Conservation (phyloP, 768 basidiomycete genomes). For the Russula griseocarnosa region DNA sequence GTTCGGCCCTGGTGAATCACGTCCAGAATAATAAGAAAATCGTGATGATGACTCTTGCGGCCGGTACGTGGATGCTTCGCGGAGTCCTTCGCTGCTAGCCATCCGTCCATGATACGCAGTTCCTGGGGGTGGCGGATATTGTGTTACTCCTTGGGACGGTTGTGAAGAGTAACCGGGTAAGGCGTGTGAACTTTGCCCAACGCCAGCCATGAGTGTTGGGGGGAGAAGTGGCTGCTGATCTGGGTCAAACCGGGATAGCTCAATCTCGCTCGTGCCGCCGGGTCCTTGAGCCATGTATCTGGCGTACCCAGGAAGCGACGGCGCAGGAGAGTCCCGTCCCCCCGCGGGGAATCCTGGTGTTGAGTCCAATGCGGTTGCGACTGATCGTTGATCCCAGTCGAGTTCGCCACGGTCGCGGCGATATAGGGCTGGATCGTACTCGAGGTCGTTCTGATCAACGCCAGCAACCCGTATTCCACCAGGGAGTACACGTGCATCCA, state of each 20-base stretch:
- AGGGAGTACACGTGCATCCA: conserved; percentile 69
- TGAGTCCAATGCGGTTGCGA: conserved; percentile 49
- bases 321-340: conserved; percentile 40
- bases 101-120: conserved; percentile 42
- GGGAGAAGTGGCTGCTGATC: conserved; percentile 62
- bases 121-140: conserved; percentile 42
- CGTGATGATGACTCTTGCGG: conserved; percentile 36
- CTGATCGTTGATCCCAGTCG: conserved; percentile 83
- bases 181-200: conserved; percentile 10
- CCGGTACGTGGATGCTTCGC: conserved; percentile 63
- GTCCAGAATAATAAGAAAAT: conserved; percentile 29
- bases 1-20: conserved; percentile 19
- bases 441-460: conserved; percentile 72
- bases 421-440: conserved; percentile 78
- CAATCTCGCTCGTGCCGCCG: conserved; percentile 40
- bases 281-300: conserved; percentile 45
- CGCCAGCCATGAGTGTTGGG: conserved; percentile 9
- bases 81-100: conserved; percentile 37
- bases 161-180: conserved; percentile 27
- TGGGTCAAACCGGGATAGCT: conserved; percentile 54
- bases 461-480: conserved; percentile 82
- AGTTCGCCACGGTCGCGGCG: conserved; percentile 77
- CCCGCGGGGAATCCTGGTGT: conserved; percentile 39
- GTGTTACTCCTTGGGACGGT: conserved; percentile 7
- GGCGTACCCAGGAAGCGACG: conserved; percentile 47